Evolutionary conservation across 108 stramenopile genomes (phyloP).

Genomic region (Cyclostephanos invisitatus): DNA sequence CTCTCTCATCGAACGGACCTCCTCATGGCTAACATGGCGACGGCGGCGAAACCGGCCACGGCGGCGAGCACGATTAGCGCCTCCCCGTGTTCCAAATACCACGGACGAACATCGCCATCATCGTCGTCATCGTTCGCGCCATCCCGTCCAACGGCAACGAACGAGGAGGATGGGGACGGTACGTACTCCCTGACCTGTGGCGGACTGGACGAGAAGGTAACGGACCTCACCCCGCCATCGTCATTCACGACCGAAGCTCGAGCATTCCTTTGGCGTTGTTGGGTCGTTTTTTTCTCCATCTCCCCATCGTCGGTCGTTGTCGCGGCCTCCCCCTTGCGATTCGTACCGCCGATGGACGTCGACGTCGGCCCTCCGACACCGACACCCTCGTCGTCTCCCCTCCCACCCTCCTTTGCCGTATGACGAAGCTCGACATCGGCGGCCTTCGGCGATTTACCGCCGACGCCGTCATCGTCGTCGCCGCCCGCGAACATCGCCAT

Average conservation of each 20-base stretch:
- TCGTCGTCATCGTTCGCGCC: constrained; percentile 33
- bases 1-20: constrained; percentile 9
- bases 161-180: not conserved
- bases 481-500: constrained; percentile 68
- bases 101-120: constrained; percentile 36
- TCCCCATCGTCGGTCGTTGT: no score
- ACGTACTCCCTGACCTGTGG: constrained; percentile 44
- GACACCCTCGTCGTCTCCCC: not conserved
- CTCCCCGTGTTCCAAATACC: constrained; percentile 57
- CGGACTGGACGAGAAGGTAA: constrained; percentile 36
- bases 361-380: not conserved
- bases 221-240: constrained; percentile 9
- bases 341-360: not conserved
- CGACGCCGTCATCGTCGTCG: not conserved
- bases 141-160: constrained; percentile 20
- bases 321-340: no score
- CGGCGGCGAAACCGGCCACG: constrained; percentile 36
- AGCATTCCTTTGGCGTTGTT: constrained; percentile 12
- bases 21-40: constrained; percentile 17
- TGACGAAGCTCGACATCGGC: not conserved
- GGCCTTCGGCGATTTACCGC: not conserved
- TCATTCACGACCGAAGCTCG: not conserved
- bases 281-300: not conserved
- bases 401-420: not conserved
- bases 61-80: constrained; percentile 45